Evolutionary conservation across 805 yeast genomes (phyloP), one percentile per base, ranked within the genome.

Genomic region (Kluyveromyces nonfermentans): DNA sequence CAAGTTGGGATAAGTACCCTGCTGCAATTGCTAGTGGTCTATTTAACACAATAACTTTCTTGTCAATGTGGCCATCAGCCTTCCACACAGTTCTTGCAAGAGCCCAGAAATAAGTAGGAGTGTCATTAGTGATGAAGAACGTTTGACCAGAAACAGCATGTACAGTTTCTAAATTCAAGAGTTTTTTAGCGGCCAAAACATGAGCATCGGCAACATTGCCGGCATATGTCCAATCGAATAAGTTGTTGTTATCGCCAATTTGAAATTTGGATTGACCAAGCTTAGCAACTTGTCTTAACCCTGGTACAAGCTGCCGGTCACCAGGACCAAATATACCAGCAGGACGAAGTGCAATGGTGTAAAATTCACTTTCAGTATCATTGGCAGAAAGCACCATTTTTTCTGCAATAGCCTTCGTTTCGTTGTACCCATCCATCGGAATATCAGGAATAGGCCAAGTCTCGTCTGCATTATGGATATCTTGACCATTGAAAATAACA

Each of bases 241-340:
- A 66, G 60, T 93, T 93, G 62, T 85, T 79, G 67, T 93, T 93
- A 61, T 87, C 94, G 51, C 99, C 98, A 40, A 93, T 72, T 66
- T 93, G 99, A 64, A 86, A 86, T 63, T 84, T 84, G 18, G 93
- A 82, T 63, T 90, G 96, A 7, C 95, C 95, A 43, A 77, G 68
- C 46, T 74, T 74, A 3, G 95, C 88, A 36, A 86, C 96, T 14
- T 74, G 74, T 58, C 96, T 78, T 46, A 93, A 70, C 3, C 95
- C 95, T 10, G 98, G 98, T 37, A 93, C 93, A 57, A 93, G 69
- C 63, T 93, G 99, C 48, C 98, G 78, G 63, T 93, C 98, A 36
- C 98, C 97, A 5, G 97, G 98, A 5, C 98, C 99, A 68, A 93
- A 93, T 39, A 93, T 88, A 33, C 98, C 99, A 1, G 98, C 96